Conservation (phyloP, 768 basidiomycete species). For the Mycena galopus region DNA sequence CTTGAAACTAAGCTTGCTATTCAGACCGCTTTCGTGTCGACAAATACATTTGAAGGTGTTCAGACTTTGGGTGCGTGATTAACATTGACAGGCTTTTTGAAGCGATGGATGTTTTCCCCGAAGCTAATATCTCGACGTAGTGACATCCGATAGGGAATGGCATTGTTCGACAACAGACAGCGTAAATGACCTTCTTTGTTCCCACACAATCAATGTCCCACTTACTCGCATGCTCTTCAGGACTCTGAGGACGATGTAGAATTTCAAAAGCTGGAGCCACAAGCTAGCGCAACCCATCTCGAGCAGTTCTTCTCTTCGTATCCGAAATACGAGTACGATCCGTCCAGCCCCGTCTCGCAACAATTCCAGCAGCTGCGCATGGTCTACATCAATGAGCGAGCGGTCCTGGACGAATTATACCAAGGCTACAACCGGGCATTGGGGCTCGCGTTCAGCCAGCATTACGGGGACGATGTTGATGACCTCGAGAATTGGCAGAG, state of each 20-base stretch:
- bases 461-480: conserved; percentile 22
- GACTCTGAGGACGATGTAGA: conserved; percentile 3
- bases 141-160: no score
- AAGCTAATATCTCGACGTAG: no score
- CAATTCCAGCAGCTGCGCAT: conserved; percentile 20
- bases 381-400: not conserved
- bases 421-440: conserved; percentile 7
- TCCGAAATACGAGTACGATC: conserved; percentile 26
- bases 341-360: conserved; percentile 15
- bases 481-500: conserved; percentile 20
- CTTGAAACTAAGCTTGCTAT: no score
- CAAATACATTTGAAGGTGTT: no score
- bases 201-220: no score
- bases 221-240: no score
- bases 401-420: not conserved
- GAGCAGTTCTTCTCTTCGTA: conserved; percentile 22
- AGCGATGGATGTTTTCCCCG: no score
- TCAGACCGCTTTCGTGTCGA: no score
- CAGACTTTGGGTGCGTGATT: no score
- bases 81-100: no score
- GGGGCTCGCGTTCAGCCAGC: conserved; percentile 15
- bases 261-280: not conserved
- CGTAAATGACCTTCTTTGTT: no score
- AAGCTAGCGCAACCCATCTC: conserved; percentile 14
- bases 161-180: no score